Evolutionary conservation across 2,329 filamentous ascomycete species (phyloP).

Genomic region (Amauroascus niger): DNA sequence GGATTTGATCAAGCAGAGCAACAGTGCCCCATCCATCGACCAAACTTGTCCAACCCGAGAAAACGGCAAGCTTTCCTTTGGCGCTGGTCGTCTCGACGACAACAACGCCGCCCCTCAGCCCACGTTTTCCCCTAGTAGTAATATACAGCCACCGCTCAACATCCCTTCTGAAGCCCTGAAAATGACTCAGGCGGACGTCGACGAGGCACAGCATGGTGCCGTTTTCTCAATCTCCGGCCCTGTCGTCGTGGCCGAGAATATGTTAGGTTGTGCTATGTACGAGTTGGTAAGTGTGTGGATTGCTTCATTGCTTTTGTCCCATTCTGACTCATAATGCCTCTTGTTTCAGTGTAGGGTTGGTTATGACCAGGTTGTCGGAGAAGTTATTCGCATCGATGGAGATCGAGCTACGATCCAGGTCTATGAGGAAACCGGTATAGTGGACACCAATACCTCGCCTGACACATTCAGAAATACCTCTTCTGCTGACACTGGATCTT

Average conservation of each 20-base stretch:
- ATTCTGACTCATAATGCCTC: background rate
- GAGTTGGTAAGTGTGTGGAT: constrained; percentile 63
- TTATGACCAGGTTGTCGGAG: constrained; percentile 82
- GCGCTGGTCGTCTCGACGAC: background rate
- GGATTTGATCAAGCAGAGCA: constrained; percentile 48
- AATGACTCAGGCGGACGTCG: constrained; percentile 37
- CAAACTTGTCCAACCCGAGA: background rate
- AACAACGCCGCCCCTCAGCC: constrained; percentile 28
- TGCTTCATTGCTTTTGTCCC: background rate
- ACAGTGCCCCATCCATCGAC: constrained; percentile 23
- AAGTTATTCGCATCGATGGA: constrained; percentile 93
- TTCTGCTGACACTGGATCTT: background rate
- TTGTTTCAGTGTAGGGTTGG: constrained; percentile 69
- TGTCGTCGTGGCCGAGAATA: constrained; percentile 93
- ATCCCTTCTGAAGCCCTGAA: constrained; percentile 40
- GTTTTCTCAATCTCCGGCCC: constrained; percentile 71
- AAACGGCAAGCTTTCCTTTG: background rate
- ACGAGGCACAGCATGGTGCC: constrained; percentile 50
- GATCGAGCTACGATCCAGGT: constrained; percentile 98
- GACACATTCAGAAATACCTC: background rate
- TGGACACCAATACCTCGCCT: background rate
- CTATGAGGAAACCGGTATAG: constrained; percentile 91
- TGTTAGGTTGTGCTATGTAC: constrained; percentile 99
- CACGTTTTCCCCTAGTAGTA: constrained; percentile 27
- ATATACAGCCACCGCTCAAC: constrained; percentile 23